A percentile compares a stretch with the other conserved stretches of the same genome.
Conservation (phyloP, 2,329 filamentous ascomycete species). For the Penicillium concentricum region DNA sequence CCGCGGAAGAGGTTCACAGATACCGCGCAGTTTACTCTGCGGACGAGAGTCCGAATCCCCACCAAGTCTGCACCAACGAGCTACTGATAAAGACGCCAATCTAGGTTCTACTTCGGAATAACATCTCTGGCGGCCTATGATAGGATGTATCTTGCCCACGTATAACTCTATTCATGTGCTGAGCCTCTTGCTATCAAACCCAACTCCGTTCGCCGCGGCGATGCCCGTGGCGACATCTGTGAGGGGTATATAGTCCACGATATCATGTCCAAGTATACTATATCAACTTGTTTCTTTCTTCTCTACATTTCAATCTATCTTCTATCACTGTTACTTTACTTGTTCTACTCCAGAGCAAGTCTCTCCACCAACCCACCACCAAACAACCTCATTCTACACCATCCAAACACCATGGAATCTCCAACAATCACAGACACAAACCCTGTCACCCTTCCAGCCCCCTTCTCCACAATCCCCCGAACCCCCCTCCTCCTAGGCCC, state of each 20-base stretch:
- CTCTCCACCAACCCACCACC: neutral
- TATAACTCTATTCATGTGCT: neutral
- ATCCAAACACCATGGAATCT: neutral
- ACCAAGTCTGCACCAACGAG: neutral
- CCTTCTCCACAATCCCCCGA: conserved; percentile 63
- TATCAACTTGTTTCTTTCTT: neutral
- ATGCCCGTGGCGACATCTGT: neutral
- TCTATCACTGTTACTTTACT: neutral
- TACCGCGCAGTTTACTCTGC: neutral
- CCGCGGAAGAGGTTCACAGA: neutral
- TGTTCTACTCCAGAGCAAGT: neutral
- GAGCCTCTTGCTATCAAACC: neutral
- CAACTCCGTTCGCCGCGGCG: neutral
- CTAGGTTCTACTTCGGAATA: neutral
- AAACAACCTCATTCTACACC: neutral
- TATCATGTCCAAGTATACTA: neutral
- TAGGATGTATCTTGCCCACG: neutral
- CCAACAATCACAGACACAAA: neutral
- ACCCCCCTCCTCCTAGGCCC: conserved; percentile 64
- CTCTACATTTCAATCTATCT: neutral
- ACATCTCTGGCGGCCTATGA: neutral
- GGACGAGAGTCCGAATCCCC: neutral
- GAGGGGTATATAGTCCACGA: conserved; percentile 3
- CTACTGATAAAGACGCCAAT: too few species aligned
- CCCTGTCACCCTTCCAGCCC: conserved; percentile 52